phyloP scores from a whole-genome alignment of 768 basidiomycete genomes.

The Suillus variegatus region DNA sequence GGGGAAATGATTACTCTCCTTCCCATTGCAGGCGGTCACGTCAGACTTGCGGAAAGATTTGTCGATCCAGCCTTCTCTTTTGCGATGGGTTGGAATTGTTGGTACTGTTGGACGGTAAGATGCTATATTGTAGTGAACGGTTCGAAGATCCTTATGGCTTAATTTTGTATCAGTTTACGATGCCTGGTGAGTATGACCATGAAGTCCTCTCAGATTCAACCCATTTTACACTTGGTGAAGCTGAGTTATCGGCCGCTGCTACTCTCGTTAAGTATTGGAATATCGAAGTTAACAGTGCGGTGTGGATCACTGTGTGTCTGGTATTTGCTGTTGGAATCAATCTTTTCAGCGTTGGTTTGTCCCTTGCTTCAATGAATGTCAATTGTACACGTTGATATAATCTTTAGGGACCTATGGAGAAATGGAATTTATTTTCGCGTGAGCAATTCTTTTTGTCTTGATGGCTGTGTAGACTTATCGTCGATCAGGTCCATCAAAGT shows the following conservation, averaged over 20 bases:
- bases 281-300: not conserved
- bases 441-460: not conserved
- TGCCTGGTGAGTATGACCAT: not conserved
- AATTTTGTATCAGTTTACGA: not conserved
- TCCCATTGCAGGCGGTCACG: not conserved
- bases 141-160: not conserved
- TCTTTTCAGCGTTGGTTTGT: not conserved
- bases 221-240: not conserved
- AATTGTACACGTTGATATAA: not conserved
- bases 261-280: not conserved
- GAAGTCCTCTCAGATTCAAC: not conserved
- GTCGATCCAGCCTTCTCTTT: not conserved
- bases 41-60: not conserved
- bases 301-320: not conserved
- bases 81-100: slow-evolving; percentile 1
- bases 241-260: not conserved
- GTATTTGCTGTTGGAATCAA: not conserved
- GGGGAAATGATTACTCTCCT: not conserved
- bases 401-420: not conserved
- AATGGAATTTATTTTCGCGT: not conserved
- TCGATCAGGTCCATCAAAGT: not conserved
- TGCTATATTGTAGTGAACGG: not conserved
- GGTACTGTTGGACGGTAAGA: slow-evolving; percentile 2
- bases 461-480: not conserved
- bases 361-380: not conserved